Evolutionary conservation across 768 basidiomycete species (phyloP), one percentile per base, ranked within the genome.

Genomic region (Pisolithus sp.): DNA sequence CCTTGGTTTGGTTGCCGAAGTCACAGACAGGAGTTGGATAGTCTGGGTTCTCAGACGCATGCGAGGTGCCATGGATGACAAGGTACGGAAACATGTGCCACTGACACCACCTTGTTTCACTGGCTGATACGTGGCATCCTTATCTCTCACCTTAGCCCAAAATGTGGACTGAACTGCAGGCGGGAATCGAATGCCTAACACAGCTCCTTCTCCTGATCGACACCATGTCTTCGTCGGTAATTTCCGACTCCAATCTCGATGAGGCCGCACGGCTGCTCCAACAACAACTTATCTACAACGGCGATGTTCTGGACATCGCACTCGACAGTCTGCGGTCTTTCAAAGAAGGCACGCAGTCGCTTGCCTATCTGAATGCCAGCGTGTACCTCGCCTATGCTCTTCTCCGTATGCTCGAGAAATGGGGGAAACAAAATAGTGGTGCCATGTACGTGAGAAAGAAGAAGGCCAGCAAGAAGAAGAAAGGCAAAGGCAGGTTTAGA

Each of bases 201-300:
- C 93, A 96, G 61, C 76, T 98, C 50, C 78, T 98, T 28, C 78
- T 91, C 43, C 80, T 95, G 61, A 85, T 98, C 63, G 93, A 97
- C 60, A 71, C 71, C 44, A 93, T 99, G 85, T 77, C 84, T 30
- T 73, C 76, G 43, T 72, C 77, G 48, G 59, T 60, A 37, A 68
- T 68, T 45, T 68, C 67, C 64, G 67, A 70, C 54, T 43, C 66
- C 21, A 54, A 61, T 57, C 75, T 92, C 56, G 71, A 73, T 41
- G 92, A 95, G 34, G 85, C 87, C 23, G 88, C 93, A 46, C 82
- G 82, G 50, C 73, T 86, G 18, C 75, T 98, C 2, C 89, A 93
- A 59, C 83, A 92, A 56, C 91, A 96, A 65, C 74, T 99, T 23
- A 86, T 97, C 61, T 98, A 97, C 72, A 93, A 93, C 59, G 93